Evolutionary conservation across 2,329 filamentous ascomycete genomes (phyloP).

Genomic region (Xylaria sp.): DNA sequence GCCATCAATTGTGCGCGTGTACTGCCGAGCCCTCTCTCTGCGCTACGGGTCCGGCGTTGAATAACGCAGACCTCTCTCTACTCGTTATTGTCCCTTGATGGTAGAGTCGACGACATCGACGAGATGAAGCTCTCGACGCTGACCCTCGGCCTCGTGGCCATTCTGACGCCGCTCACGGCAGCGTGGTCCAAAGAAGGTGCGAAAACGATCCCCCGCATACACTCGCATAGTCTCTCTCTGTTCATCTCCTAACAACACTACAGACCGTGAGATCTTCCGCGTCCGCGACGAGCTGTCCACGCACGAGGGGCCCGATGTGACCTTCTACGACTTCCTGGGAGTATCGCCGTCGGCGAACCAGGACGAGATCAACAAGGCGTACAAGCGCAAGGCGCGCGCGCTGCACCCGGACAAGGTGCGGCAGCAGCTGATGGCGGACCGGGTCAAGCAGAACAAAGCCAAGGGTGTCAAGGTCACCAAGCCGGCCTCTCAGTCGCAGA

Average conservation of each 20-base stretch:
- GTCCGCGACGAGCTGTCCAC: slow-evolving; percentile 85
- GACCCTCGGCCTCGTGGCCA: slow-evolving; percentile 74
- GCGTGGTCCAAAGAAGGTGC: slow-evolving; percentile 90
- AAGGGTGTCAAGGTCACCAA: slow-evolving; percentile 73
- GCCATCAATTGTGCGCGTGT: slow-evolving; percentile 17
- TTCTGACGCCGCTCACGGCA: slow-evolving; percentile 72
- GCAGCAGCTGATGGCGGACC: slow-evolving; percentile 79
- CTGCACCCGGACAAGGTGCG: slow-evolving; percentile 97
- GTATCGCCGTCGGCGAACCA: slow-evolving; percentile 77
- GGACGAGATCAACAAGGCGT: slow-evolving; percentile 93
- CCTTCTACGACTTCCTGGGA: slow-evolving; percentile 95
- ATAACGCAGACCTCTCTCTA: slow-evolving; percentile 9
- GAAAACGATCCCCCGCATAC: background rate
- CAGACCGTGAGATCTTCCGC: slow-evolving; percentile 98
- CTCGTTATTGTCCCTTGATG: background rate
- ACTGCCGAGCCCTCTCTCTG: slow-evolving; percentile 4
- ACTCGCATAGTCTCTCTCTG: background rate
- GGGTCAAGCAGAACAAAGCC: slow-evolving; percentile 64
- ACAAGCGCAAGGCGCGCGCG: slow-evolving; percentile 83
- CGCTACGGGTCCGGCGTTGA: slow-evolving; percentile 10
- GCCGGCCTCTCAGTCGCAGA: slow-evolving; percentile 76
- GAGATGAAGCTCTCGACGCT: slow-evolving; percentile 76
- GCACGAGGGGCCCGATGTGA: slow-evolving; percentile 79
- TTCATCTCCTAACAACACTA: background rate
- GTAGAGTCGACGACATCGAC: background rate